phyloP scores from a whole-genome alignment of 805 yeast species.

The Ogataea pignaliae region DNA sequence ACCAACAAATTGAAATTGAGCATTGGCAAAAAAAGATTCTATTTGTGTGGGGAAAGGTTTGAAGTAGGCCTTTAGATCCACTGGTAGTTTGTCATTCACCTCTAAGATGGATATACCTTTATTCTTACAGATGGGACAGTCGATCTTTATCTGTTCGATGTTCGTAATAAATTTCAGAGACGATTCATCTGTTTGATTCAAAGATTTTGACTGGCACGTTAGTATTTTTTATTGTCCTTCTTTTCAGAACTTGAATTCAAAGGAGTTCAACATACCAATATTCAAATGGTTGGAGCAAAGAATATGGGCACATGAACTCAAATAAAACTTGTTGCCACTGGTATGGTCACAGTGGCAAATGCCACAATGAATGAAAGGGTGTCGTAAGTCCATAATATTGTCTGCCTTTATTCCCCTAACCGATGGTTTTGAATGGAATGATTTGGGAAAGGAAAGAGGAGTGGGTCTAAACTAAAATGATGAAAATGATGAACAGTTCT shows the following conservation, averaged over 20 bases:
- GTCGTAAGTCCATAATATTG: conserved; percentile 7
- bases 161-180: not conserved
- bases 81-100: conserved; percentile 9
- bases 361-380: conserved; percentile 14
- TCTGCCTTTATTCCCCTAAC: too few species aligned
- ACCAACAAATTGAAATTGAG: conserved; percentile 14
- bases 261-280: conserved; percentile 3
- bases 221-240: too few species aligned
- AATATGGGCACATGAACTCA: conserved; percentile 17
- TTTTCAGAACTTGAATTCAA: too few species aligned
- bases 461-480: too few species aligned
- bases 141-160: conserved; percentile 3
- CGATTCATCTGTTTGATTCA: not conserved
- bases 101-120: conserved; percentile 7
- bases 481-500: too few species aligned
- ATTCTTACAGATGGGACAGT: conserved; percentile 10
- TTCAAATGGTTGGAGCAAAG: conserved; percentile 11
- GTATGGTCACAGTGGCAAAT: conserved; percentile 4
- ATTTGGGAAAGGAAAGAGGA: too few species aligned
- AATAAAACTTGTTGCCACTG: conserved; percentile 1
- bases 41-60: conserved; percentile 13
- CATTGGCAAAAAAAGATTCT: conserved; percentile 10
- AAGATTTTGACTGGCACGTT: not conserved
- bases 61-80: conserved; percentile 12
- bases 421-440: not conserved